These are phyloP conservation scores for Beauveria sp. DNA, from an alignment of 2,329 filamentous ascomycete species.

Conservation along the genomic window DNA sequence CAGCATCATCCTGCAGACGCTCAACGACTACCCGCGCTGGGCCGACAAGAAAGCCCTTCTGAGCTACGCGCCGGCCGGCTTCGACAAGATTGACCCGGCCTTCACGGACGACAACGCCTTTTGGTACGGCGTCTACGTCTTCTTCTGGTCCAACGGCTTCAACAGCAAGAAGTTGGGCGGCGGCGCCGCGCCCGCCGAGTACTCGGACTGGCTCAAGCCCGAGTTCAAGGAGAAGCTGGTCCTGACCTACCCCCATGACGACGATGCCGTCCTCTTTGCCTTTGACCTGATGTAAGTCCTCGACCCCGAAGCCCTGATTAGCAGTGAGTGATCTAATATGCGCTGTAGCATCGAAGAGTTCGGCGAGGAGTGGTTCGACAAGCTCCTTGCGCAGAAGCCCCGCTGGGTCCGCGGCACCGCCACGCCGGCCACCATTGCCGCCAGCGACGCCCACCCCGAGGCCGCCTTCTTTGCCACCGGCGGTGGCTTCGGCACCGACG, in stretches of 20 bases:
- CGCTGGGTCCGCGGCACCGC: too few species aligned
- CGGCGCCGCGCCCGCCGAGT: constrained; percentile 29
- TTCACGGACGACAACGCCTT: constrained; percentile 36
- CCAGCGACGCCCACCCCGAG: too few species aligned
- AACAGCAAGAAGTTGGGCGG: constrained; percentile 28
- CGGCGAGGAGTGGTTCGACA: too few species aligned
- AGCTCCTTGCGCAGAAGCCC: too few species aligned
- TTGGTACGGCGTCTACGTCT: constrained; percentile 34
- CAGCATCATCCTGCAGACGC: constrained; percentile 39
- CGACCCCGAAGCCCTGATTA: too few species aligned
- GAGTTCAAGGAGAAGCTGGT: constrained; percentile 46
- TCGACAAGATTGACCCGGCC: constrained; percentile 32
- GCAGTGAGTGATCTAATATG: too few species aligned
- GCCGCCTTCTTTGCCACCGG: too few species aligned
- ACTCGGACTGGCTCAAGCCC: constrained; percentile 36
- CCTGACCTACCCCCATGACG: constrained; percentile 50
- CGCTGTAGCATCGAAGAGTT: too few species aligned
- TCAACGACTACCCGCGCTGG: constrained; percentile 46
- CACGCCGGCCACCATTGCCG: too few species aligned
- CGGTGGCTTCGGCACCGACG: too few species aligned
- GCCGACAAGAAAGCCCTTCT: constrained; percentile 37
- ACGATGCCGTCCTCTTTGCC: constrained; percentile 46
- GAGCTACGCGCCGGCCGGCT: constrained; percentile 40
- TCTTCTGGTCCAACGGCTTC: constrained; percentile 29
- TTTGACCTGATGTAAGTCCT: constrained; percentile 39